Base-by-base conservation (phyloP, 192 early-diverging fungal genomes). In the Backusella westeae region DNA sequence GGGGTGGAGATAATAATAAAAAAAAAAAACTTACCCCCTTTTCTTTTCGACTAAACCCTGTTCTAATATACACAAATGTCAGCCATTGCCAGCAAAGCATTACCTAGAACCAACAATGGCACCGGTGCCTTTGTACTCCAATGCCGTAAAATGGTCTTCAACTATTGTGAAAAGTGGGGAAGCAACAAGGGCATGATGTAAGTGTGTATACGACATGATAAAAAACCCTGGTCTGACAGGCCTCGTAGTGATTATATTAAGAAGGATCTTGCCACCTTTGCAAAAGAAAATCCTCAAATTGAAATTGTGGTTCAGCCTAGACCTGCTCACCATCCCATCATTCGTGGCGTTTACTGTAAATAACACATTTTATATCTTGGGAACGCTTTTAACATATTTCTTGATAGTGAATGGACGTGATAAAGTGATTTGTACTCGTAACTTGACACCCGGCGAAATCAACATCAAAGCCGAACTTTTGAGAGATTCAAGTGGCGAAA, bases 151-250 rank as follows among this genome's bases (percentile, higher is more conserved):
- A 80, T 95, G 21, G 92, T 93, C 23, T 92, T 95, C 81, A 90
- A 92, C 80, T 95, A 95, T 79, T 94, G 94, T 81, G 94, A 95
- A 84, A 90, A 90, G 59, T 88, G 91, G 69, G 94, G 92, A 71
- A 93, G 91, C 81, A 92, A 89, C 84, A 85, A 87, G 44, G 89
- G 91, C 42, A 92, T 94, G 89, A 85, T 91, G 89, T 89, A 87
- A 85, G 78, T 72, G 21, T 53, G 12, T 39, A 32, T 32, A 32
- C 15, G 15, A 32, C 49, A 34, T 32, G 23, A 39, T 38, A 39
- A 42, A 52, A 63, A 52, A 23, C 49, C 35, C 23, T 35, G 46
- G 29, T 65, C n/a, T 78, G 10, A 36, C 53, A 9, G 19, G 23
- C 19, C 14, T 29, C 2, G 0, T 75, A 90, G 89, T 75, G 87